Evolutionary conservation across 306 rosid genomes (phyloP), one percentile per base, ranked within the genome.

Genomic region (Vigna hirtella): DNA sequence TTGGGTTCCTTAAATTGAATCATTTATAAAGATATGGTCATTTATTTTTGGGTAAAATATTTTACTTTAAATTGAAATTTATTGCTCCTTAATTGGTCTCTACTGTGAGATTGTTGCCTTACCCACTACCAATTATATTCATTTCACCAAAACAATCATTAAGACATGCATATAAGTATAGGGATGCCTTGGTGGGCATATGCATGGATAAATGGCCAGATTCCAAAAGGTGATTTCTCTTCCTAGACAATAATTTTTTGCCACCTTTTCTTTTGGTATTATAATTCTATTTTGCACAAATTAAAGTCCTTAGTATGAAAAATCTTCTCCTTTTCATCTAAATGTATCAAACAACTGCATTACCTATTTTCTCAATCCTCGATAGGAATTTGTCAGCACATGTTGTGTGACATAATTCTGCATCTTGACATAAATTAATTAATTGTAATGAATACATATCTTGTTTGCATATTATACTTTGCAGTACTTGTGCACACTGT

Each of bases 91-190:
- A 66, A 58, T 48, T 81, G 53, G 62, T 43, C 53, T 66, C 32
- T 61, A 51, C 32, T 75, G 49, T 63, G 64, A 67, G 57, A 55
- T 55, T 77, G 48, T 65, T 77, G 24, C 76, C 79, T 45, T 77
- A 47, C 16, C 22, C 49, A 47, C 51, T 77, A 17, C 32, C 53
- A 66, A 57, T 10, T 72, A 14, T 61, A 36, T 59, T 56, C 52
- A 50, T 78, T 47, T 74, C 45, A 53, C 45, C 38, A 15, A 62
- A 51, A 49, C 57, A 63, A 61, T 47, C 51, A 36, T 58, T 3
- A 2, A 67, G 57, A 45, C 34, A 66, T 32, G 77, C 63, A 50
- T 45, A 67, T 52, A 16, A 57, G 38, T 48, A 56, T 16, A 26
- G 20, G 30, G 67, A 36, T 66, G 52, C 55, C 38, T 56, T 32